Percentiles rank a stretch among this genome's conserved stretches.
Evolutionary conservation across 2,329 filamentous ascomycete species (phyloP).

Genomic region (Ascochyta pisi): DNA sequence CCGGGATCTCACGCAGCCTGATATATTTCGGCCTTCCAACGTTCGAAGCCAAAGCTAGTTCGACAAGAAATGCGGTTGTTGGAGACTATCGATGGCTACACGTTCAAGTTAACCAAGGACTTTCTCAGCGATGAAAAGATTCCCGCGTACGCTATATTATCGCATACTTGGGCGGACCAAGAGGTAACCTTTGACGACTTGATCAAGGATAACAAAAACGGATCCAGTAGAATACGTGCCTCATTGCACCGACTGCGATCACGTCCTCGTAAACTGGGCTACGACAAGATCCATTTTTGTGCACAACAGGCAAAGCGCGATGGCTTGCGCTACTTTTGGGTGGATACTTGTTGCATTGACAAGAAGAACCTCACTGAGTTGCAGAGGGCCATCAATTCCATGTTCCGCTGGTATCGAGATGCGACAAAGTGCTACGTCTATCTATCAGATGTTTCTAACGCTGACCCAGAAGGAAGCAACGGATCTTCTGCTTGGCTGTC

Average conservation of each 20-base stretch:
- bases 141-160: conserved; percentile 25
- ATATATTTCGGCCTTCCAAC: not conserved
- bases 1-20: too few species aligned
- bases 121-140: not conserved
- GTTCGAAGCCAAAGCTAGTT: not conserved
- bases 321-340: conserved; percentile 19
- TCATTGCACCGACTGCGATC: not conserved
- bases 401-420: conserved; percentile 28
- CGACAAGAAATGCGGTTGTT: conserved; percentile 18
- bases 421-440: conserved; percentile 27
- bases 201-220: not conserved
- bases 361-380: conserved; percentile 19
- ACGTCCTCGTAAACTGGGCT: conserved; percentile 4
- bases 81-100: conserved; percentile 10
- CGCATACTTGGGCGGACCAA: conserved; percentile 24
- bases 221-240: not conserved
- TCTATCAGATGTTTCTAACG: conserved; percentile 20
- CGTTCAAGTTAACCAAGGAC: conserved; percentile 12
- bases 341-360: conserved; percentile 30
- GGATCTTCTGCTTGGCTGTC: not conserved
- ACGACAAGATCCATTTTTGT: conserved; percentile 23
- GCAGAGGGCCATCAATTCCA: conserved; percentile 25
- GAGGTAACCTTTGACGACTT: conserved; percentile 23
- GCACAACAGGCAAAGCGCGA: conserved; percentile 19
- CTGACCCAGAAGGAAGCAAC: not conserved